Percentiles rank a stretch among this genome's conserved stretches.
phyloP scores from a whole-genome alignment of 2,329 filamentous ascomycete species.

The Trichocomaceae sp. region DNA sequence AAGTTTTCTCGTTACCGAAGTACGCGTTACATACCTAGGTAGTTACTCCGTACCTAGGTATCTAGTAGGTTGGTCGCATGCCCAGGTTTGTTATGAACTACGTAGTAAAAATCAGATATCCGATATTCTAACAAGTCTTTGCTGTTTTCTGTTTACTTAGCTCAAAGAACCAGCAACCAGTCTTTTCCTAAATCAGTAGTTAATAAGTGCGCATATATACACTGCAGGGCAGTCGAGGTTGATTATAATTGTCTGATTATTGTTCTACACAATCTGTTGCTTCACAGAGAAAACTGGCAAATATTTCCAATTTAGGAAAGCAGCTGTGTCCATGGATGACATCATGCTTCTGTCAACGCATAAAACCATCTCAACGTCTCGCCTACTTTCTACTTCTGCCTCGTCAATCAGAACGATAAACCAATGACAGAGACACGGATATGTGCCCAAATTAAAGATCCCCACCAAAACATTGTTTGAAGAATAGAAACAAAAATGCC shows the following conservation, averaged over 20 bases:
- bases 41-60: no score
- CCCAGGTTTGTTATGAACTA: no score
- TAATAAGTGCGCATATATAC: no score
- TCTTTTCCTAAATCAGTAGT: no score
- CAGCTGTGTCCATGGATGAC: neutral
- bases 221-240: neutral
- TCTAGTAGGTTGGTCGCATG: no score
- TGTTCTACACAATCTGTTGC: neutral
- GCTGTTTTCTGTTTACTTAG: neutral
- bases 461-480: neutral
- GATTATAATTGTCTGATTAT: neutral
- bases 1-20: no score
- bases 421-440: no score
- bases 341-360: neutral
- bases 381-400: neutral
- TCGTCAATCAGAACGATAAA: no score
- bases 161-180: neutral
- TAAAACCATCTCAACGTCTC: neutral
- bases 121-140: neutral
- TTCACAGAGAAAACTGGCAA: neutral
- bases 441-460: no score
- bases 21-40: no score
- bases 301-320: slow-evolving; percentile 3
- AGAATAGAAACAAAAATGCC: slow-evolving; percentile 3
- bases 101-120: no score